Percentiles rank a stretch among this genome's conserved stretches.
Conservation (phyloP, 2,329 filamentous ascomycete species). For the Colletotrichum godetiae region DNA sequence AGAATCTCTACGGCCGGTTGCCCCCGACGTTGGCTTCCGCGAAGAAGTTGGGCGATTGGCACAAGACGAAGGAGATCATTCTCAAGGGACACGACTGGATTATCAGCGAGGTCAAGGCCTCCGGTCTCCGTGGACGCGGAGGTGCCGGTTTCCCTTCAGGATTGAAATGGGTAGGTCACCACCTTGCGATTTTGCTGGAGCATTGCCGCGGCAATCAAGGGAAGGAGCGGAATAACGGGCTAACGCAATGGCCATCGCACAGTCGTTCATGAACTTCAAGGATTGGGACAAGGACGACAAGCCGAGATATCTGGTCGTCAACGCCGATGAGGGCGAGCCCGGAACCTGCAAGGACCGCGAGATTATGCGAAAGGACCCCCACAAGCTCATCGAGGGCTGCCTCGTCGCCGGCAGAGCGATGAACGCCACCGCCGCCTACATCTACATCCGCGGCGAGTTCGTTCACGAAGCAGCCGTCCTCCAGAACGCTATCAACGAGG, state of each 20-base stretch:
- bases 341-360: constrained; percentile 99
- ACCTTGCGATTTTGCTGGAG: constrained; percentile 4
- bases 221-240: constrained; percentile 7
- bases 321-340: constrained; percentile 98
- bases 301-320: constrained; percentile 96
- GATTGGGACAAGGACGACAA: constrained; percentile 98
- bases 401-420: constrained; percentile 95
- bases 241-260: constrained; percentile 33
- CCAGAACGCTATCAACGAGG: constrained; percentile 96
- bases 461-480: constrained; percentile 94
- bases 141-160: constrained; percentile 98
- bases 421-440: constrained; percentile 99
- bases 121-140: constrained; percentile 93
- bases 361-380: constrained; percentile 99
- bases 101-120: constrained; percentile 96
- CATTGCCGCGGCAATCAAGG: constrained; percentile 22
- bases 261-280: constrained; percentile 99
- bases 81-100: constrained; percentile 99
- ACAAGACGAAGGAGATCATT: constrained; percentile 99
- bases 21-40: constrained; percentile 92
- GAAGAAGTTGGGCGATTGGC: constrained; percentile 98
- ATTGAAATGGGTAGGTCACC: constrained; percentile 90
- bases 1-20: constrained; percentile 96
- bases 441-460: constrained; percentile 99
- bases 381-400: constrained; percentile 98